Evolutionary conservation across 148 eudicot genomes (phyloP), one percentile per base, ranked within the genome.

Genomic region (Arbutus unedo): DNA sequence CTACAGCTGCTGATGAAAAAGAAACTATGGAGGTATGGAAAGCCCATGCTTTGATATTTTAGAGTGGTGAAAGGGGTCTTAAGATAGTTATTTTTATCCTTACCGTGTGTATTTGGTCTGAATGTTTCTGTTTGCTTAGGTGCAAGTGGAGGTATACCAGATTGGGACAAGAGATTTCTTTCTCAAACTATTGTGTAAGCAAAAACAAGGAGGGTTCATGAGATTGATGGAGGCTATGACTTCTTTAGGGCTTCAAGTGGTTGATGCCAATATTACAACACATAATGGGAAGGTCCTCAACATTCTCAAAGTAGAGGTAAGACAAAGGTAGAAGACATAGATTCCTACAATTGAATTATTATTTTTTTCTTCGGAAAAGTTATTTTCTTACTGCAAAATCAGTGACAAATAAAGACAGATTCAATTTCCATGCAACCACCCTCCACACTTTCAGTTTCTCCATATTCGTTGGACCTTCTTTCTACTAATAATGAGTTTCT

Each of bases 81-180:
- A 70, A 8, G 44, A n/a, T 62, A 5, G 47, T 16, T 41, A 15
- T 15, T 41, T 16, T 16, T 43, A 41, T 70, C 14, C 5, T 16
- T 11, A 70, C 43, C 16, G 10, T 23, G 72, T 4, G 47, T 14
- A 43, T 50, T 79, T 62, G 62, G 9, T 54, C 43, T 38, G 38
- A 41, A 16, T 59, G 55, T 31, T 51, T 23, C 10, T 51, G 4
- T n/a, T 31, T 57, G 38, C 49, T 38, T 79, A 92, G 97, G 91
- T 81, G 49, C 83, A 90, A 83, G 86, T 96, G 44, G 91, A 94
- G 81, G 95, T 90, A 25, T 82, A 83, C 81, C 91, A 90, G 85
- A 87, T 94, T 73, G 88, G 90, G 45, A n/a, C 74, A 16, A 90
- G 87, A 74, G 85, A 84, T 38, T 91, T 91, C 87, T 79, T 91